Evolutionary conservation across 306 rosid genomes (phyloP).

Genomic region (Styphnolobium japonicum): DNA sequence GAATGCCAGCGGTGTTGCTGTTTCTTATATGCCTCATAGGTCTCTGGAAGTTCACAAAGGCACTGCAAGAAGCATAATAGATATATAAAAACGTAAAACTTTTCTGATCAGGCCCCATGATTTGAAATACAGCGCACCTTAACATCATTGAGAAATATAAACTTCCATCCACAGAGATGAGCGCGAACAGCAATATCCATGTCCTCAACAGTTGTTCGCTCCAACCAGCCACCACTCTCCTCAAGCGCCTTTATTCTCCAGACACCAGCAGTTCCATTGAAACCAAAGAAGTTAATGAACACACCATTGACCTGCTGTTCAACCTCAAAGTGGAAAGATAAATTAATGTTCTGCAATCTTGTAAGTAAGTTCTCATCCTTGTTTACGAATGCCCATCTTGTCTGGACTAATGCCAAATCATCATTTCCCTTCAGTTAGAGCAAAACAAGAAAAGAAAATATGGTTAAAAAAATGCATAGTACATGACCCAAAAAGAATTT

Average conservation of each 20-base stretch:
- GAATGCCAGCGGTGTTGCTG: constrained; percentile 99
- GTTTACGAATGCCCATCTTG: constrained; percentile 97
- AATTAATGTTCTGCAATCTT: constrained; percentile 87
- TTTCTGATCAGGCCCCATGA: constrained; percentile 5
- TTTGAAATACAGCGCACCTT: constrained; percentile 50
- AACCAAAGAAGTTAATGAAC: constrained; percentile 91
- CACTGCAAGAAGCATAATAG: constrained; percentile 57
- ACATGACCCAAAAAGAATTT: background rate
- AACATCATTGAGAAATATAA: constrained; percentile 88
- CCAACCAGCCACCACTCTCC: constrained; percentile 99
- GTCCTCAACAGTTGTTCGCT: constrained; percentile 96
- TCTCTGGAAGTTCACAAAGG: constrained; percentile 99
- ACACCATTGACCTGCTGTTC: constrained; percentile 96
- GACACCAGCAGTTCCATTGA: constrained; percentile 97
- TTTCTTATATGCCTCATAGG: constrained; percentile 93
- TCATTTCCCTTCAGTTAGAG: constrained; percentile 69
- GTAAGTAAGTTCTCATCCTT: constrained; percentile 98
- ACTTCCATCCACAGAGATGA: constrained; percentile 98
- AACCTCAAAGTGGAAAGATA: constrained; percentile 95
- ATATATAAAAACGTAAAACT: constrained; percentile 28
- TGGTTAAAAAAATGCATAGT: constrained; percentile 5
- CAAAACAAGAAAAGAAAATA: background rate
- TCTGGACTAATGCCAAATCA: constrained; percentile 90
- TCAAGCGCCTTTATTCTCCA: constrained; percentile 97
- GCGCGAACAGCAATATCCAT: constrained; percentile 99